These are phyloP conservation scores for Phytophthora crassamura DNA, from an alignment of 352 stramenopile genomes.

Conservation along the genomic window DNA sequence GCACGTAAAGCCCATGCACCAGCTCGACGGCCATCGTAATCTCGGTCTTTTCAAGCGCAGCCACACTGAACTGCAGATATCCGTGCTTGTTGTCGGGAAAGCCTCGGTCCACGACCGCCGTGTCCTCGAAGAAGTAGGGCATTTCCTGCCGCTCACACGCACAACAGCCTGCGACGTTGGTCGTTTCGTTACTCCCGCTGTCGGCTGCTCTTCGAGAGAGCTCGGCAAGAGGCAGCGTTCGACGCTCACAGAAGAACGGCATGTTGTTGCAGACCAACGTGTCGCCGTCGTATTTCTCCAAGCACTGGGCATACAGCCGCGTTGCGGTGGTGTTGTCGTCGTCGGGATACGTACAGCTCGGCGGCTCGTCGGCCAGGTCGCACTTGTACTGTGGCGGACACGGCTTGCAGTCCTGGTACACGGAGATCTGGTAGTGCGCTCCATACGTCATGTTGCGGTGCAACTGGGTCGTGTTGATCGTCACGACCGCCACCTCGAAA, in stretches of 20 bases:
- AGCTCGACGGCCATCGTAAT: constrained; percentile 94
- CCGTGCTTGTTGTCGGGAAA: constrained; percentile 97
- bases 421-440: constrained; percentile 94
- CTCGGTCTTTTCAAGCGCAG: constrained; percentile 79
- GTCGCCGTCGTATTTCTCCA: constrained; percentile 48
- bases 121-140: constrained; percentile 90
- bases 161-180: constrained; percentile 72
- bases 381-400: constrained; percentile 95
- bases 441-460: constrained; percentile 96
- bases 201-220: constrained; percentile 19
- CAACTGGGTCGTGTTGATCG: constrained; percentile 92
- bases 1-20: constrained; percentile 93
- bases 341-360: constrained; percentile 73
- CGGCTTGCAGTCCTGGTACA: constrained; percentile 96
- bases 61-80: constrained; percentile 92
- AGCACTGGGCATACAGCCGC: constrained; percentile 56
- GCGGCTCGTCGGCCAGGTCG: constrained; percentile 46
- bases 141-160: constrained; percentile 88
- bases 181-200: constrained; percentile 33
- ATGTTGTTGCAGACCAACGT: constrained; percentile 58
- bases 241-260: constrained; percentile 69
- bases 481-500: constrained; percentile 93
- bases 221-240: constrained; percentile 34
- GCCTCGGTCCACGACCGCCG: constrained; percentile 56
- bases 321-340: constrained; percentile 50